These are phyloP conservation scores for Poteriospumella lacustris DNA, from an alignment of 108 stramenopile genomes.

Conservation along the genomic window DNA sequence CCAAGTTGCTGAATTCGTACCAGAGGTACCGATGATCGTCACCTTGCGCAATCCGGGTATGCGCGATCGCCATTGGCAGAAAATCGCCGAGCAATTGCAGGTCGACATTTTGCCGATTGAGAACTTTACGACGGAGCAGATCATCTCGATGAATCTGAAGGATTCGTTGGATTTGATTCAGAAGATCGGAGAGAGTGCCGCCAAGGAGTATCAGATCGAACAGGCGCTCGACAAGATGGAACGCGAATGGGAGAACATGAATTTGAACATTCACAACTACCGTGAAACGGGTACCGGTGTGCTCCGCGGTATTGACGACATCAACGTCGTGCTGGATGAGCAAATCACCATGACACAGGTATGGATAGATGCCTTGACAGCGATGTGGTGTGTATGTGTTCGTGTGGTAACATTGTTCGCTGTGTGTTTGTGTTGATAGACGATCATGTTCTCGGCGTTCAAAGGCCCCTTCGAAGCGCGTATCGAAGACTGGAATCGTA, in stretches of 20 bases:
- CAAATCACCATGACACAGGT: conserved; percentile 35
- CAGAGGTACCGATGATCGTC: conserved; percentile 53
- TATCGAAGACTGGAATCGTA: conserved; percentile 50
- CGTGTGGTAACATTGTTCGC: neutral
- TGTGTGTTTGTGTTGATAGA: conserved; percentile 33
- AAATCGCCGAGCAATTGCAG: conserved; percentile 30
- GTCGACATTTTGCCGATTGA: conserved; percentile 33
- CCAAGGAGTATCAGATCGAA: conserved; percentile 65
- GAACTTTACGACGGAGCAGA: conserved; percentile 47
- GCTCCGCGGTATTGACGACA: conserved; percentile 55
- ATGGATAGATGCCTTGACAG: conserved; percentile 37
- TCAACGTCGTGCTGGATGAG: conserved; percentile 58
- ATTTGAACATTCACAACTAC: conserved; percentile 51
- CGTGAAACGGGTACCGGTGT: conserved; percentile 59
- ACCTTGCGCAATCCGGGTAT: conserved; percentile 52
- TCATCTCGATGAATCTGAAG: conserved; percentile 50
- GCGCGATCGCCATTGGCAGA: conserved; percentile 49
- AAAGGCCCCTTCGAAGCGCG: conserved; percentile 61
- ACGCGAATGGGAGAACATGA: conserved; percentile 48
- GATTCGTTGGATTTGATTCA: conserved; percentile 45
- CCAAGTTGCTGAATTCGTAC: conserved; percentile 42
- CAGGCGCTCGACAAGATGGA: conserved; percentile 59
- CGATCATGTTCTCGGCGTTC: conserved; percentile 63
- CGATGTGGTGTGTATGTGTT: conserved; percentile 29
- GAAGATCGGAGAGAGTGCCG: conserved; percentile 59